Conservation (phyloP, 495 filamentous ascomycete species). For the Xylaria grammica region DNA sequence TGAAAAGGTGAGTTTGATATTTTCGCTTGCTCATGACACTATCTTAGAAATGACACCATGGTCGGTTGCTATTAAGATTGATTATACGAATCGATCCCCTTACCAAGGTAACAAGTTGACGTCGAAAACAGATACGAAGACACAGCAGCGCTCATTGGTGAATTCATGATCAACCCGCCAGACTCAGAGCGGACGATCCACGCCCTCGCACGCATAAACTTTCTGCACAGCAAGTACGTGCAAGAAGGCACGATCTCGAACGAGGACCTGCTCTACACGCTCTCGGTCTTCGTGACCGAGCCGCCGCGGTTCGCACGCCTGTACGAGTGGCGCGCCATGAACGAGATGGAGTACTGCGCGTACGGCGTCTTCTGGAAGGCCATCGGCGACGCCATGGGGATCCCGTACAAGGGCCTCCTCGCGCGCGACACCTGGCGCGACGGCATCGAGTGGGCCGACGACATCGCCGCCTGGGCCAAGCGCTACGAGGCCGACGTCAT, state of each 20-base stretch:
- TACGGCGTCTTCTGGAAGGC: conserved; percentile 70
- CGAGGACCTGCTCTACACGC: conserved; percentile 70
- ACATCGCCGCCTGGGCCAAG: conserved; percentile 63
- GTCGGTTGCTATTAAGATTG: neutral
- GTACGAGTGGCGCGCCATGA: conserved; percentile 69
- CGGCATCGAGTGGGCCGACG: conserved; percentile 70
- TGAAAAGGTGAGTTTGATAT: conserved; percentile 52
- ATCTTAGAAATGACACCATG: neutral
- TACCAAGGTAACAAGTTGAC: neutral
- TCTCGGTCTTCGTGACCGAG: conserved; percentile 65
- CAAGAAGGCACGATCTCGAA: conserved; percentile 65
- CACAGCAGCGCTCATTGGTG: conserved; percentile 62
- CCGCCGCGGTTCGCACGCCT: conserved; percentile 61
- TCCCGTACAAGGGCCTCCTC: conserved; percentile 52
- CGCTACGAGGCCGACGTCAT: conserved; percentile 62
- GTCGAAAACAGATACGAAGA: conserved; percentile 58
- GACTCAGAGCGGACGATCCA: conserved; percentile 51
- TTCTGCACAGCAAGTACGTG: conserved; percentile 65
- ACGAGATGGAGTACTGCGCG: conserved; percentile 68
- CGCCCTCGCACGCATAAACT: conserved; percentile 69
- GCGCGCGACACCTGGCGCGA: conserved; percentile 56
- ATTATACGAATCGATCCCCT: neutral
- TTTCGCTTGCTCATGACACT: too few relatives aligned
- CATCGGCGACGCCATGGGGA: conserved; percentile 65
- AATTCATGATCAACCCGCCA: conserved; percentile 51